Base-by-base conservation (phyloP, 441 rosid genomes). In the Cnidoscolus chayamansa region DNA sequence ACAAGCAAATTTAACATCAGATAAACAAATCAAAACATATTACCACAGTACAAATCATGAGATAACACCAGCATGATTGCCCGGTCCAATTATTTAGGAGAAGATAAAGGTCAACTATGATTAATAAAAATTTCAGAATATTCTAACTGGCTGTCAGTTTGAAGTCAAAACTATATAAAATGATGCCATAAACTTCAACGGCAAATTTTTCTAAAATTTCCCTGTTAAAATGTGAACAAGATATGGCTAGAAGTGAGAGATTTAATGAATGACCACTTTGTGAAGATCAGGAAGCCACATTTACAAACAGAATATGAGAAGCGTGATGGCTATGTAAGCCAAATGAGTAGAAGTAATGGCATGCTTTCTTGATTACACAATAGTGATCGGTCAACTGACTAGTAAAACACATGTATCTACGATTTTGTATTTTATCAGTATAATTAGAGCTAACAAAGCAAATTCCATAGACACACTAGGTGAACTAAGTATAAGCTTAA, bases 1-100 rank as follows among this genome's bases (percentile, higher is more conserved):
- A 67, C 31, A 70, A 62, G 20, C 63, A 55, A 71, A 57, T 68
- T 64, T 0, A 57, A n/a, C 25, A 31, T 49, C 40, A 63, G 19
- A 72, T 15, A 37, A 53, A 31, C 1, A 55, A 65, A 58, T 31
- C 19, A 37, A 48, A 12, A 0, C 20, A 65, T 32, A 8, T 9
- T 20, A 15, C 2, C 25, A 48, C 17, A 48, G 55, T 11, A 20
- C 25, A 51, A 31, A 30, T 25, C 25, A 49, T 40, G 47, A 63
- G 35, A 25, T 35, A 67, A 1, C 15, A 55, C 35, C 3, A 49
- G 58, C 16, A 70, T 19, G 25, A 25, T 25, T 25, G 43, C 47
- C 32, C 5, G 6, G 35, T 32, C 32, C 56, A 45, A 59, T 11
- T 30, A 32, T 55, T 37, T 15, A 7, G 25, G 17, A 7, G 9